Conservation (phyloP, 495 filamentous ascomycete genomes). For the Podospora australis region DNA sequence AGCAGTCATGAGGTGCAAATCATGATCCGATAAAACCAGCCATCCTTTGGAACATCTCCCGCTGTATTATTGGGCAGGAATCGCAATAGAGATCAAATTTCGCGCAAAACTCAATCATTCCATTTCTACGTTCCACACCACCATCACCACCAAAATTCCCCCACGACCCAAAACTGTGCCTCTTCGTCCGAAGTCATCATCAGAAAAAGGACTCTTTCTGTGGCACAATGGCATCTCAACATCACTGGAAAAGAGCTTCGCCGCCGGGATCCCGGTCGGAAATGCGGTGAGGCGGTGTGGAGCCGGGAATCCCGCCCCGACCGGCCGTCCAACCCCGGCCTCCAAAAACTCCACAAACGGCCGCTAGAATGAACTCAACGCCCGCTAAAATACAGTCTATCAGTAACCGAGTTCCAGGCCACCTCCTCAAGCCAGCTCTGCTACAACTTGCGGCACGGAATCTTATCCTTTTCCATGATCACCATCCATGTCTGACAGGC, state of each 20-base stretch:
- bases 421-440: slow-evolving; percentile 13
- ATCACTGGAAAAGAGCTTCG: slow-evolving; percentile 1
- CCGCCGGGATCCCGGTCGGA: slow-evolving; percentile 2
- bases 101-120: too few relatives aligned
- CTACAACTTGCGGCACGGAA: slow-evolving; percentile 20
- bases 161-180: too few relatives aligned
- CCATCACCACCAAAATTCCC: too few relatives aligned
- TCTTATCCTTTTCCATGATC: neutral
- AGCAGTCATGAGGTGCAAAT: too few relatives aligned
- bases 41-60: too few relatives aligned
- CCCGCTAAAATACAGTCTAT: slow-evolving; percentile 3
- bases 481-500: neutral
- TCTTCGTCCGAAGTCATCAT: too few relatives aligned
- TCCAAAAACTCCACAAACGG: slow-evolving; percentile 18
- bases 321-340: too few relatives aligned
- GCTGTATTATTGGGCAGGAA: too few relatives aligned
- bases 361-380: slow-evolving; percentile 3
- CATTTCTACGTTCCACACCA: too few relatives aligned
- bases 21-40: too few relatives aligned
- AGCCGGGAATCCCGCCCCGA: slow-evolving; percentile 8
- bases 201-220: too few relatives aligned
- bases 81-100: too few relatives aligned
- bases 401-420: slow-evolving; percentile 18
- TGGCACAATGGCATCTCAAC: slow-evolving; percentile 1
- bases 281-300: slow-evolving; percentile 13